Evolutionary conservation across 2,329 filamentous ascomycete genomes (phyloP).

Genomic region (Colletotrichum liriopes): DNA sequence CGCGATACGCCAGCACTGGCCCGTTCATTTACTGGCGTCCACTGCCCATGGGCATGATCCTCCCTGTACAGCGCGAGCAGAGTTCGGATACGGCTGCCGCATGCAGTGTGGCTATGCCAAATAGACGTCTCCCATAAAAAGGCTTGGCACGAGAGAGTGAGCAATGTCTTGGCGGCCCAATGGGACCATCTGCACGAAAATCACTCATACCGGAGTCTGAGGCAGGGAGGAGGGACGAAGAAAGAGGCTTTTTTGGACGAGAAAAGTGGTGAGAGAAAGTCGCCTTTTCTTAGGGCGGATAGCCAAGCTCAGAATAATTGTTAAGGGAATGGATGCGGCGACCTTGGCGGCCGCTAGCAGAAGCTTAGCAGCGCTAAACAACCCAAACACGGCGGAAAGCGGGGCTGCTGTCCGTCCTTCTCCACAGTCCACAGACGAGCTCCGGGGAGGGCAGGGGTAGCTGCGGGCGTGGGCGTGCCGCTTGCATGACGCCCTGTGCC

Average conservation of each 20-base stretch:
- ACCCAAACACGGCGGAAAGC: conserved; percentile 29
- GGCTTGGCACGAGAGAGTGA: conserved; percentile 24
- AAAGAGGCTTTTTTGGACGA: conserved; percentile 1
- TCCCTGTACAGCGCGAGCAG: background rate
- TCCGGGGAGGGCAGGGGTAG: conserved; percentile 33
- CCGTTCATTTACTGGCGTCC: background rate
- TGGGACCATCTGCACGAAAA: conserved; percentile 34
- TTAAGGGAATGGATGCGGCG: conserved; percentile 37
- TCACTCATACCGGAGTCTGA: conserved; percentile 19
- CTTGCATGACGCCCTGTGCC: conserved; percentile 1
- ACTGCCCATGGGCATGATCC: background rate
- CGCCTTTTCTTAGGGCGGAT: conserved; percentile 38
- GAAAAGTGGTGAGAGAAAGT: conserved; percentile 28
- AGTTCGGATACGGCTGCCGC: background rate
- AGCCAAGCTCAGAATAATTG: conserved; percentile 15
- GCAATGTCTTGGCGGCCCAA: conserved; percentile 37
- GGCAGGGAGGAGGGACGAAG: no score
- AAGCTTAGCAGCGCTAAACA: conserved; percentile 43
- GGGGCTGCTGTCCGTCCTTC: background rate
- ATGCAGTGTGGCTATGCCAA: conserved; percentile 29
- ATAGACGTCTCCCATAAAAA: background rate
- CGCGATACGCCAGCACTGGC: background rate
- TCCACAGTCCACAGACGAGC: conserved; percentile 9
- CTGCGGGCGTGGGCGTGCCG: conserved; percentile 2
- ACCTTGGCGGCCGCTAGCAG: conserved; percentile 40